Conservation (phyloP, 148 eudicot species). For the Bassia scoparia region DNA sequence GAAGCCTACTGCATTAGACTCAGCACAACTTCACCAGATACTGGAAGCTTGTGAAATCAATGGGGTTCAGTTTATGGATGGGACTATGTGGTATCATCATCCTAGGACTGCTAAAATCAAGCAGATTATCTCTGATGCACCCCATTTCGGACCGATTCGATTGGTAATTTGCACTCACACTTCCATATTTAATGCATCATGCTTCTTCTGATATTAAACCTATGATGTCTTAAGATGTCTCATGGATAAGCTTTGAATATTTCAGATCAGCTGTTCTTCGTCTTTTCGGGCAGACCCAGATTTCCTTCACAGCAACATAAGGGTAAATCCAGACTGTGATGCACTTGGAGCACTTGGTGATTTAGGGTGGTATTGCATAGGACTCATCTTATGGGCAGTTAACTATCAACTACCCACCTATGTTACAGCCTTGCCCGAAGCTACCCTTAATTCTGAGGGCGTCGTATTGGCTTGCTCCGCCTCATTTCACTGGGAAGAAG, state of each 20-base stretch:
- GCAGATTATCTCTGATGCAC: constrained; percentile 32
- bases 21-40: constrained; percentile 37
- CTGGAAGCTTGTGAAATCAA: constrained; percentile 41
- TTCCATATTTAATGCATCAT: too few species aligned
- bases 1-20: constrained; percentile 56
- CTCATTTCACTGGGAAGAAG: constrained; percentile 30
- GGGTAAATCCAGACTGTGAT: constrained; percentile 47
- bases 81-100: constrained; percentile 60
- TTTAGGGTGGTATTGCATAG: constrained; percentile 36
- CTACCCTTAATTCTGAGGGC: constrained; percentile 23
- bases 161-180: constrained; percentile 10
- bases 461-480: constrained; percentile 25
- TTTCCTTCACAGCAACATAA: constrained; percentile 39
- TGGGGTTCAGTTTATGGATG: constrained; percentile 61
- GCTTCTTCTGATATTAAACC: too few species aligned
- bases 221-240: too few species aligned
- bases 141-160: constrained; percentile 34
- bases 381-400: constrained; percentile 28
- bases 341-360: constrained; percentile 50
- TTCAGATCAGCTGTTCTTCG: constrained; percentile 27
- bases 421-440: constrained; percentile 21
- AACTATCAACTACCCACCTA: constrained; percentile 22
- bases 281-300: constrained; percentile 27
- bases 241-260: too few species aligned
- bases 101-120: constrained; percentile 55